These are phyloP conservation scores for Hamamelis virginiana DNA, from an alignment of 164 flowering plant genomes.

Conservation along the genomic window DNA sequence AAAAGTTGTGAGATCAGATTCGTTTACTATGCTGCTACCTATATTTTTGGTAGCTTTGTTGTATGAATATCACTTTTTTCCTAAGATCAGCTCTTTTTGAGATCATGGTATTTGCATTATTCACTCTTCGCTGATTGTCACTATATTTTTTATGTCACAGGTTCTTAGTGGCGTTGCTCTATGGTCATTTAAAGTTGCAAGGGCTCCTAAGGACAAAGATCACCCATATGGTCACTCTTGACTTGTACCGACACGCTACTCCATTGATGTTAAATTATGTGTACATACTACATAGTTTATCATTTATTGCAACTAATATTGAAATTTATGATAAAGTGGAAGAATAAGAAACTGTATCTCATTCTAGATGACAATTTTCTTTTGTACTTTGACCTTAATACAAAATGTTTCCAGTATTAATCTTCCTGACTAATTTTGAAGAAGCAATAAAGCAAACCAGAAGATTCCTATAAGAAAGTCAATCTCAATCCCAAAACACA, in stretches of 20 bases:
- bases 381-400: neutral
- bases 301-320: neutral
- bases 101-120: neutral
- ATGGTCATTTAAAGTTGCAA: slow-evolving; percentile 76
- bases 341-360: neutral
- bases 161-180: slow-evolving; percentile 91
- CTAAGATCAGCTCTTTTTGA: neutral
- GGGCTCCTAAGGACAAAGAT: slow-evolving; percentile 92
- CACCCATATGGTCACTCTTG: slow-evolving; percentile 95
- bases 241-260: slow-evolving; percentile 50
- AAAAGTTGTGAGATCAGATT: neutral
- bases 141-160: slow-evolving; percentile 36
- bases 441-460: no score
- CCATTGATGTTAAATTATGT: slow-evolving; percentile 23
- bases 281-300: neutral
- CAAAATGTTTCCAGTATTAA: no score
- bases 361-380: neutral
- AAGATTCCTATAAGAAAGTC: no score
- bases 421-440: no score
- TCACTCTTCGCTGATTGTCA: slow-evolving; percentile 1
- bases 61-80: neutral
- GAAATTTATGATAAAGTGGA: neutral
- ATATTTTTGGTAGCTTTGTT: neutral
- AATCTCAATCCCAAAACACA: no score
- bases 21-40: neutral